Evolutionary conservation across 495 filamentous ascomycete genomes (phyloP).

Genomic region (Xylaria curta): DNA sequence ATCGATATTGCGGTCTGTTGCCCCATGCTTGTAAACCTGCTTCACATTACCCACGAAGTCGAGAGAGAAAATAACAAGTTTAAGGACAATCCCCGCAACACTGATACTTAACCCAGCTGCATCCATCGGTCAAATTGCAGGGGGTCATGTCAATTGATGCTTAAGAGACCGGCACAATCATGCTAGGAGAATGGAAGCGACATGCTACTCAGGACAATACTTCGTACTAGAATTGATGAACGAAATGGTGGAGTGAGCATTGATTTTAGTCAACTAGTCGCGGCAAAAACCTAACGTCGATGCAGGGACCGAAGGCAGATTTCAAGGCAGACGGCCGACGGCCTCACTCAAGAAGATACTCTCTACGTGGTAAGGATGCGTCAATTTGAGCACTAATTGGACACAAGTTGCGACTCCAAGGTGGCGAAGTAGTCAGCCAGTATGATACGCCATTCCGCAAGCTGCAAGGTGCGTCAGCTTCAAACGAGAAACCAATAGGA

Average conservation of each 20-base stretch:
- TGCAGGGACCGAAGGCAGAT: neutral
- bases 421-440: too few species aligned
- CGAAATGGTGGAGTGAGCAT: neutral
- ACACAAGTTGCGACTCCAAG: too few species aligned
- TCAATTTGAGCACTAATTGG: neutral
- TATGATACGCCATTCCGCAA: too few species aligned
- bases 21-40: slow-evolving; percentile 27
- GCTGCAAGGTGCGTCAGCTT: too few species aligned
- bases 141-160: neutral
- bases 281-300: neutral
- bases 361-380: neutral
- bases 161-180: neutral
- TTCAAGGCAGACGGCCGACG: neutral
- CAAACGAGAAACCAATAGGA: too few species aligned
- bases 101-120: slow-evolving; percentile 12
- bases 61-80: slow-evolving; percentile 26
- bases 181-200: neutral
- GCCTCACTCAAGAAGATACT: too few species aligned
- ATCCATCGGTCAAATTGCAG: neutral
- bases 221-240: neutral
- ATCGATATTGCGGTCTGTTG: slow-evolving; percentile 20
- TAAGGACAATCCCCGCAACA: slow-evolving; percentile 22
- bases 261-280: neutral
- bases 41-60: slow-evolving; percentile 29
- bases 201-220: neutral